phyloP scores from a whole-genome alignment of 2,329 filamentous ascomycete genomes.

The Podosphaera xanthii region DNA sequence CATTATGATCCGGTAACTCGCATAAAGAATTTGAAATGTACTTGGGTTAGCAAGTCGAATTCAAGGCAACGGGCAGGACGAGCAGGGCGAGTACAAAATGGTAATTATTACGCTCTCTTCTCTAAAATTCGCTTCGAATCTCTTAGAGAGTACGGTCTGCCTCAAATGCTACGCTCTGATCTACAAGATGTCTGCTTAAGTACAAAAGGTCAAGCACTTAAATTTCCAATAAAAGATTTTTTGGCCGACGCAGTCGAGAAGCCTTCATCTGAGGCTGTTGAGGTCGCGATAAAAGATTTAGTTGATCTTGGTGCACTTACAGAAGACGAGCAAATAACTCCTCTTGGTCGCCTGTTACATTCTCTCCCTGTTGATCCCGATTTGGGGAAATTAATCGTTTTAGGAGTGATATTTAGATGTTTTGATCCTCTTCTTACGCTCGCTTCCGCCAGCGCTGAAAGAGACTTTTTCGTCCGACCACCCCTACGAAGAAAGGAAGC shows the following conservation, averaged over 20 bases:
- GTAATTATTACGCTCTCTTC: constrained; percentile 75
- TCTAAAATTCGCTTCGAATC: constrained; percentile 77
- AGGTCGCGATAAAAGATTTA: constrained; percentile 56
- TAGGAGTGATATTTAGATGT: constrained; percentile 77
- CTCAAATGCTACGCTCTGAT: constrained; percentile 75
- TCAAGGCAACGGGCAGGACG: constrained; percentile 84
- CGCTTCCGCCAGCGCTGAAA: constrained; percentile 65
- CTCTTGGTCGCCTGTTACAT: constrained; percentile 67
- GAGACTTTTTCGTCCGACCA: constrained; percentile 61
- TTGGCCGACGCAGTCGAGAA: constrained; percentile 68
- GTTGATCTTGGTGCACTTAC: constrained; percentile 72
- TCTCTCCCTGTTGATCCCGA: constrained; percentile 79
- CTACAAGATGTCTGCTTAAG: constrained; percentile 81
- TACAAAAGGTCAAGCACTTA: constrained; percentile 79
- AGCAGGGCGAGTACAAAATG: constrained; percentile 74
- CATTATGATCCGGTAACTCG: constrained; percentile 72
- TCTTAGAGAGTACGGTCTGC: constrained; percentile 55
- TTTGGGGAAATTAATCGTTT: constrained; percentile 81
- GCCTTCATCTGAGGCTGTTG: constrained; percentile 58
- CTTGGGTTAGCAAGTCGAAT: constrained; percentile 76
- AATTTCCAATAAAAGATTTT: constrained; percentile 47
- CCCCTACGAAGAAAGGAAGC: constrained; percentile 50
- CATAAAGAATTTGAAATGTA: constrained; percentile 75
- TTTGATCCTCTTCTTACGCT: constrained; percentile 72
- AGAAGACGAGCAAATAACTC: constrained; percentile 53